Evolutionary conservation across 2,329 filamentous ascomycete genomes (phyloP).

Genomic region (Arthrobotrys entomopaga): DNA sequence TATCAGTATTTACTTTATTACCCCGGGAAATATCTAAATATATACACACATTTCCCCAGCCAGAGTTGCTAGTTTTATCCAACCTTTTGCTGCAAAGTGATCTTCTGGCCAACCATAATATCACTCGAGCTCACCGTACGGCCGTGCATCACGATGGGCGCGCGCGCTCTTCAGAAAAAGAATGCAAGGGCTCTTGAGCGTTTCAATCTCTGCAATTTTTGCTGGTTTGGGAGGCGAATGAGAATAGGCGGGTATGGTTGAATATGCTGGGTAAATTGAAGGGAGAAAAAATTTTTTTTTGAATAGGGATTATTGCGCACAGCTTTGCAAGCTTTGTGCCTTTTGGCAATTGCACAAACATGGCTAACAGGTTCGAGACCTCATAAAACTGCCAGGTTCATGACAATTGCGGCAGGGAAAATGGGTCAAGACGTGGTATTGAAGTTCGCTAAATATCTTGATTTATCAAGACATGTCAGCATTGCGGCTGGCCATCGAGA

Average conservation of each 20-base stretch:
- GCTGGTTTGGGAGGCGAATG: constrained; percentile 35
- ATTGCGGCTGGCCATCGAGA: constrained; percentile 1
- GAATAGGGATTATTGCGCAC: constrained; percentile 15
- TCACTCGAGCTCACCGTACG: constrained; percentile 22
- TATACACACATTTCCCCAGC: constrained; percentile 11
- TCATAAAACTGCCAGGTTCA: constrained; percentile 16
- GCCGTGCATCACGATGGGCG: constrained; percentile 1
- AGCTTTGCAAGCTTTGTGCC: too few relatives aligned
- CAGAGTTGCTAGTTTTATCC: constrained; percentile 12
- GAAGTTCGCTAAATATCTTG: constrained; percentile 14
- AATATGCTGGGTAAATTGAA: constrained; percentile 32
- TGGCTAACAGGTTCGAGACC: background rate
- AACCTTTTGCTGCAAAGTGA: constrained; percentile 1
- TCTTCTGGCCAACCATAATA: constrained; percentile 6
- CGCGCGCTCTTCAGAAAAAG: constrained; percentile 14
- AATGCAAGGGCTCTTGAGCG: constrained; percentile 10
- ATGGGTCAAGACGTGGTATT: background rate
- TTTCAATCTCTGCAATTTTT: constrained; percentile 21
- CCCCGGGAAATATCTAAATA: constrained; percentile 45
- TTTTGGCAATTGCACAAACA: too few relatives aligned
- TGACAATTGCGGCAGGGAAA: constrained; percentile 27
- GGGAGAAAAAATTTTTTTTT: background rate
- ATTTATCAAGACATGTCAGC: background rate
- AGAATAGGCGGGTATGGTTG: constrained; percentile 52
- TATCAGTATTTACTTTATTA: constrained; percentile 41